phyloP scores from a whole-genome alignment of 2,329 filamentous ascomycete genomes.

The Pseudogymnoascus sp. region DNA sequence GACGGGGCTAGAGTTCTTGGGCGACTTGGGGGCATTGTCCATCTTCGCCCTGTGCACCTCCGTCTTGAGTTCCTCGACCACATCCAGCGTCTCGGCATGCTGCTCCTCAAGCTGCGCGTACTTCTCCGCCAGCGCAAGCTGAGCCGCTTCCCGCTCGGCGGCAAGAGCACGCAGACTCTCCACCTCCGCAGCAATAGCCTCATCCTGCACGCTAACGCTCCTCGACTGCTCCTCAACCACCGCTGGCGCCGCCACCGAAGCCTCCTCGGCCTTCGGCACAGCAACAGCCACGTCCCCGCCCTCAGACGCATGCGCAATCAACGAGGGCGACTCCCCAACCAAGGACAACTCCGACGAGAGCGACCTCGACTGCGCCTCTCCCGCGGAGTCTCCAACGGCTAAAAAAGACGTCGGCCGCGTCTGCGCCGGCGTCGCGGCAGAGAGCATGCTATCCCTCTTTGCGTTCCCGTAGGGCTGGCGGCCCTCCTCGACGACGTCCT shows the following conservation, averaged over 20 bases:
- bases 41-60: slow-evolving; percentile 73
- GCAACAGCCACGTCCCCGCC: slow-evolving; percentile 4
- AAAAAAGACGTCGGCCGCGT: slow-evolving; percentile 73
- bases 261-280: slow-evolving; percentile 18
- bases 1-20: slow-evolving; percentile 54
- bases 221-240: slow-evolving; percentile 30
- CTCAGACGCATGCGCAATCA: slow-evolving; percentile 1
- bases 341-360: slow-evolving; percentile 91
- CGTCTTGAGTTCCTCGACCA: slow-evolving; percentile 85
- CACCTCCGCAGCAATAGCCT: slow-evolving; percentile 54
- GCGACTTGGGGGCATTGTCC: slow-evolving; percentile 38
- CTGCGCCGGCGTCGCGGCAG: slow-evolving; percentile 38
- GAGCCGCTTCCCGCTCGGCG: slow-evolving; percentile 66
- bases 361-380: slow-evolving; percentile 69
- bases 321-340: slow-evolving; percentile 63
- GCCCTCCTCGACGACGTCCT: slow-evolving; percentile 75
- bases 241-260: slow-evolving; percentile 15
- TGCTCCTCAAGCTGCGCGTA: slow-evolving; percentile 77
- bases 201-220: slow-evolving; percentile 28
- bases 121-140: slow-evolving; percentile 63
- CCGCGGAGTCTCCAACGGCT: slow-evolving; percentile 34
- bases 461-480: slow-evolving; percentile 46
- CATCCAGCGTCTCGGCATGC: slow-evolving; percentile 72
- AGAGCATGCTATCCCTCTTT: slow-evolving; percentile 48
- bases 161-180: slow-evolving; percentile 62